phyloP scores from a whole-genome alignment of 2,329 filamentous ascomycete species.

The Penicillium sclerotiorum region DNA sequence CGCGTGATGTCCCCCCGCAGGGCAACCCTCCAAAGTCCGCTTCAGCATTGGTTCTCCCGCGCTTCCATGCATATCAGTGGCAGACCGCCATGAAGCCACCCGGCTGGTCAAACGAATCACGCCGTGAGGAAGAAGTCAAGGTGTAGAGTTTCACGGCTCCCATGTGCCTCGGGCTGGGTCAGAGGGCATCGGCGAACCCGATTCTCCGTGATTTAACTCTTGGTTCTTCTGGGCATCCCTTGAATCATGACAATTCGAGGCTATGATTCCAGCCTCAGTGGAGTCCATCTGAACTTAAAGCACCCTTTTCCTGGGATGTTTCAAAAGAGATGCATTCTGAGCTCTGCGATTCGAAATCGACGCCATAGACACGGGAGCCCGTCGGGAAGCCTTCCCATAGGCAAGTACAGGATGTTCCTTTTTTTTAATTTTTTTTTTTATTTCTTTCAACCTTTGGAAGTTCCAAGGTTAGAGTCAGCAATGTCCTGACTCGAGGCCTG shows the following conservation, averaged over 20 bases:
- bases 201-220: too few species aligned
- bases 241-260: neutral
- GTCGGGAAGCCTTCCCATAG: conserved; percentile 24
- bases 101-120: conserved; percentile 9
- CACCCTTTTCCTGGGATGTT: neutral
- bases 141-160: conserved; percentile 5
- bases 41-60: conserved; percentile 27
- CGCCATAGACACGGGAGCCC: conserved; percentile 17
- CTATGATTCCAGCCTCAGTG: neutral
- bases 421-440: too few species aligned
- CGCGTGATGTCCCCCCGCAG: neutral
- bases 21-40: neutral
- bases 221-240: neutral
- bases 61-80: conserved; percentile 32
- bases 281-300: neutral
- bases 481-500: too few species aligned
- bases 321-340: neutral
- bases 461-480: too few species aligned
- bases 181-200: neutral
- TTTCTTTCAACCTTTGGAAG: too few species aligned
- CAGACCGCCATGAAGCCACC: conserved; percentile 18
- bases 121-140: too few species aligned
- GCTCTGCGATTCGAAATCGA: conserved; percentile 6
- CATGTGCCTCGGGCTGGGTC: conserved; percentile 1
- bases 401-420: conserved; percentile 15